Base-by-base conservation (phyloP, 371 early-diverging fungal species). In the Sporodiniella umbellata region DNA sequence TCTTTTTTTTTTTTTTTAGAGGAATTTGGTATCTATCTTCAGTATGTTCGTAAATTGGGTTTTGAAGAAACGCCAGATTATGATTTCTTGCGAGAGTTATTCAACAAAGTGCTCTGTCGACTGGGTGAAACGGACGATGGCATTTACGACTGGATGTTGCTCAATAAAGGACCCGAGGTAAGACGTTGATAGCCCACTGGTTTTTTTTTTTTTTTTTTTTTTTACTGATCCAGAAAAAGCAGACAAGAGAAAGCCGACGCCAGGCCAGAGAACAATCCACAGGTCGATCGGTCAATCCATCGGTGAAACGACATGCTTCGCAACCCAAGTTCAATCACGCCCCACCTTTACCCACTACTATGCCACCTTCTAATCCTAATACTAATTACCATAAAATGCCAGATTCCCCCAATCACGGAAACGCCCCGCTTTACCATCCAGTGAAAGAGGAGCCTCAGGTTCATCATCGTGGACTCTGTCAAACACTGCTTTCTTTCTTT, bases 31-130 rank as follows among this genome's bases (percentile, higher is more conserved):
- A 86, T 82, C 18, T 97, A 97, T 56, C 75, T 99, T 40, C 83
- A 85, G 51, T 98, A 98, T 60, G 94, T 90, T n/a, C 84, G 98
- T 51, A 87, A 87, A 61, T 79, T 98, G 19, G 89, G 89, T 26
- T 99, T 97, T 63, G 97, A 98, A 61, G 96, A 97, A 68, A 85
- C 87, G n/a, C 99, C 99, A 3, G 94, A 98, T 66, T 99, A 99
- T 68, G 92, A 92, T 66, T 83, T 83, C 60, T 67, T 98, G 62
- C 83, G 88, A 53, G 85, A 87, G 3, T 68, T 99, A 21, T 92
- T 99, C 60, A 87, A 90, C 69, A 86, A 86, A 53, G 93, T 88
- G 2, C 66, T 97, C 43, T 78, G 78, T 53, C 82, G 82, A 45
- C 64, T 79, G 33, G 88, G 87, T 40, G 90, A 90, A 51, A 68